Conservation (phyloP, 495 filamentous ascomycete species). For the Penicillium maclennaniae region DNA sequence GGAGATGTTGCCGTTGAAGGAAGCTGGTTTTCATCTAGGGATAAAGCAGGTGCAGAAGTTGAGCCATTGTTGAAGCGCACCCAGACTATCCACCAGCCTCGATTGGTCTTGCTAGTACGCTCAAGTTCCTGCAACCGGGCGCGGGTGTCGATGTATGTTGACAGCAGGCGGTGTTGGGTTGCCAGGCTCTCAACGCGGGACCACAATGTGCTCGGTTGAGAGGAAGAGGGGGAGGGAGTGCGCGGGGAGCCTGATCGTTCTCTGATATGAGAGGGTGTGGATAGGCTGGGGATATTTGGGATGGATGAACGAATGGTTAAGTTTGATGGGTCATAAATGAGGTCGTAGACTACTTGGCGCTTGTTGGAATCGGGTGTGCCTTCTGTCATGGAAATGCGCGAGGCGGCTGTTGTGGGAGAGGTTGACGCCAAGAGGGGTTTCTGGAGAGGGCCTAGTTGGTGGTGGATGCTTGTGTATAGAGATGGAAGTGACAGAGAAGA, state of each 20-base stretch:
- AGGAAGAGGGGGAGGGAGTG: constrained; percentile 70
- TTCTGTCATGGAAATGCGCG: constrained; percentile 42
- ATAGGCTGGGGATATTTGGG: constrained; percentile 79
- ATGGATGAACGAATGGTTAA: constrained; percentile 79
- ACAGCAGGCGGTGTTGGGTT: constrained; percentile 81
- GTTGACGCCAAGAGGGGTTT: constrained; percentile 68
- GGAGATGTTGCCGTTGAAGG: constrained; percentile 16
- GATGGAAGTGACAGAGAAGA: constrained; percentile 60
- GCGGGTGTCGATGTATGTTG: constrained; percentile 64
- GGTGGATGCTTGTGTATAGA: constrained; percentile 78
- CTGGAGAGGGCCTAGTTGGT: constrained; percentile 74
- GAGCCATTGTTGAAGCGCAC: constrained; percentile 53
- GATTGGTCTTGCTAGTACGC: constrained; percentile 82
- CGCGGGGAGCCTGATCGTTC: constrained; percentile 16
- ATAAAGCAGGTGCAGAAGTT: constrained; percentile 7
- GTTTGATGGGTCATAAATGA: constrained; percentile 77
- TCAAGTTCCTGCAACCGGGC: constrained; percentile 62
- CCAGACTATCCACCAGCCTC: constrained; percentile 98
- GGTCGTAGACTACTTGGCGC: constrained; percentile 65
- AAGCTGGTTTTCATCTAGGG: constrained; percentile 16
- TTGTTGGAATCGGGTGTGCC: constrained; percentile 22
- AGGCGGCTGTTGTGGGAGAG: constrained; percentile 45
- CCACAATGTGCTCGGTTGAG: constrained; percentile 52
- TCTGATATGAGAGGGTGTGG: constrained; percentile 8
- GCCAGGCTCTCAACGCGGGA: constrained; percentile 85